phyloP scores from a whole-genome alignment of 2,329 filamentous ascomycete genomes.

The Paracoccidioides lutzii region DNA sequence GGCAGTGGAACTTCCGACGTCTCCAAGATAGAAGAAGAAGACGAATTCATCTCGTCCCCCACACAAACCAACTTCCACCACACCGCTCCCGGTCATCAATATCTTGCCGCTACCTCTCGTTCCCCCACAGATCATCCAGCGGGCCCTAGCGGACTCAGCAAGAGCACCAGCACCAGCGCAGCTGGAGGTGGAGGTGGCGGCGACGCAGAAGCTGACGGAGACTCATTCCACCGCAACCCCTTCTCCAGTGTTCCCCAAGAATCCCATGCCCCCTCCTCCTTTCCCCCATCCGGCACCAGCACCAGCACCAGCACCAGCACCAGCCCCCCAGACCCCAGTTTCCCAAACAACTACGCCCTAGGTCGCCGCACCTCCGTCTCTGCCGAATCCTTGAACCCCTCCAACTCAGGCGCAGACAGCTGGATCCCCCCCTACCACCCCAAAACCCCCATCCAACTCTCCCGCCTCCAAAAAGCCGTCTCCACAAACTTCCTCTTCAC shows the following conservation, averaged over 20 bases:
- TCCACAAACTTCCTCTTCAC: conserved; percentile 86
- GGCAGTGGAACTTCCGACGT: conserved; percentile 38
- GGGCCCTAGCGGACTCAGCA: neutral
- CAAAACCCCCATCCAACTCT: conserved; percentile 70
- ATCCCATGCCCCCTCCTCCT: conserved; percentile 10
- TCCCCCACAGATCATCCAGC: neutral
- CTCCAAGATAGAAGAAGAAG: conserved; percentile 64
- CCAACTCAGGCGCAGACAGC: conserved; percentile 67
- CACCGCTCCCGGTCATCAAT: conserved; percentile 20
- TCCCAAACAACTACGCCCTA: conserved; percentile 89
- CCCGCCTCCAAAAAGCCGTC: conserved; percentile 68
- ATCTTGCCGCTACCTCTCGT: neutral
- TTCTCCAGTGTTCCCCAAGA: neutral
- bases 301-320: conserved; percentile 9
- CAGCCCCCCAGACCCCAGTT: conserved; percentile 17
- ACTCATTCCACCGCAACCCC: neutral
- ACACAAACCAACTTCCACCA: conserved; percentile 49
- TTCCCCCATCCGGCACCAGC: conserved; percentile 13
- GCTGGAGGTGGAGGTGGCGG: conserved; percentile 5
- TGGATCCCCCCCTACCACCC: conserved; percentile 79
- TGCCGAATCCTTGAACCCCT: conserved; percentile 88
- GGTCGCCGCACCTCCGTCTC: conserved; percentile 90
- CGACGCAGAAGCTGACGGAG: neutral
- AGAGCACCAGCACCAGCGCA: conserved; percentile 9
- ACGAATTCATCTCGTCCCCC: conserved; percentile 70